Base-by-base conservation (phyloP, 2,329 filamentous ascomycete species). In the Hymenoscyphus scutula region DNA sequence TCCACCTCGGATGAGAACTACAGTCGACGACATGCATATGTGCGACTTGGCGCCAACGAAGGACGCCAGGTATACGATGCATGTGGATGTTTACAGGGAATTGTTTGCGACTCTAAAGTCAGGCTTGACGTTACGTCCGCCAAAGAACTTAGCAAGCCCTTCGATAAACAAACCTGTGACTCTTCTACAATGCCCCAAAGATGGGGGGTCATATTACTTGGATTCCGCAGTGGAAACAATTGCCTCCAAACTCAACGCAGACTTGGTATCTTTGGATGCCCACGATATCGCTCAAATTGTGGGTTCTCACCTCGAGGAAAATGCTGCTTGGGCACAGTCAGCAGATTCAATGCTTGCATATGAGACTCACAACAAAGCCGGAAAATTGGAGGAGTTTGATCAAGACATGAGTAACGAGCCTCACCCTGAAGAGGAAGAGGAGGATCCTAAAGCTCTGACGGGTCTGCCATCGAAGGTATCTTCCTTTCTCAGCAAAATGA, bases 201-300 rank as follows among this genome's bases (percentile, higher is more conserved):
- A 82, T 51, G 81, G 83, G 55, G 82, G 79, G 45, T 83, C 80
- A 61, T 73, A 75, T 55, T 81, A 83, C 65, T 75, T 91, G 38
- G 82, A 88, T 65, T 75, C 78, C 3, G 77, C 90, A n/a, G 83
- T 93, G 1, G 80, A 84, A 63, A 81, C 84, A 58, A 77, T 89
- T 53, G 89, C 89, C 0, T 77, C 78, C 13, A 81, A 85, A 37
- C 77, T 89, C 5, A 78, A 77, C 6, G 88, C 90, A 2, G 86
- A 94, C 67, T 71, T 94, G 2, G 77, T 95, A 34, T 82, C 84
- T 23, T 73, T 96, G 11, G 84, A 88, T 70, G 85, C 90, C 1
- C 83, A 87, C 65, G 88, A 89, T 70, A 77, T 96, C 59, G 89
- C 89, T 2, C 81, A 88, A 57, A 78, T 95, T 29, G 81, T 88